Evolutionary conservation across 805 yeast genomes (phyloP).

Genomic region (Metschnikowia continentalis): DNA sequence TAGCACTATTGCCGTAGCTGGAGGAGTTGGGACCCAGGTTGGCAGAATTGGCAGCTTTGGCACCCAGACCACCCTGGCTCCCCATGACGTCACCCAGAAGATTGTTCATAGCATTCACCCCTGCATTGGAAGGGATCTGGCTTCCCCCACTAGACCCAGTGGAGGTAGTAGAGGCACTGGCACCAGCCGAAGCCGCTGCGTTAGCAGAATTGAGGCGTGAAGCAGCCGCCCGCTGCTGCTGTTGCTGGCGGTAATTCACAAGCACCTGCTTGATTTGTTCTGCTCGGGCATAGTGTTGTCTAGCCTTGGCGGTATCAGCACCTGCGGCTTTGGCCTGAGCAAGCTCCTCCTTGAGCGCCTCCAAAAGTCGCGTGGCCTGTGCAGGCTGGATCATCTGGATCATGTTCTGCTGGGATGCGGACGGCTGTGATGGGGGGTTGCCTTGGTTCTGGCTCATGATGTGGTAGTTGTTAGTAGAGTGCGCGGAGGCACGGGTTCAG

Average conservation of each 20-base stretch:
- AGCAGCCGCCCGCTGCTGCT: constrained; percentile 33
- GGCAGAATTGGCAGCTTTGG: neutral
- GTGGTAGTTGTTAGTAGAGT: neutral
- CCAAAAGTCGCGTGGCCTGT: constrained; percentile 56
- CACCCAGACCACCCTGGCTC: neutral
- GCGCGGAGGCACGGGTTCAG: constrained; percentile 7
- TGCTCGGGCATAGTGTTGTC: constrained; percentile 59
- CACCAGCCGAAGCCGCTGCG: neutral
- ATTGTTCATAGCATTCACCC: neutral
- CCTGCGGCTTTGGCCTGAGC: constrained; percentile 61
- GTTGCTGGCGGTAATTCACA: constrained; percentile 50
- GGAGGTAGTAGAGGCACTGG: neutral
- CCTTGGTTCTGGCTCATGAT: constrained; percentile 15
- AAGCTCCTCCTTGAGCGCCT: constrained; percentile 54
- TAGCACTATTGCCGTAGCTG: neutral
- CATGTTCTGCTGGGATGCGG: constrained; percentile 12
- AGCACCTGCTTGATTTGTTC: constrained; percentile 59
- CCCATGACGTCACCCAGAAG: neutral
- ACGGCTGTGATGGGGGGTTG: constrained; percentile 7
- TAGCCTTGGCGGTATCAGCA: constrained; percentile 43
- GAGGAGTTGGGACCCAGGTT: neutral
- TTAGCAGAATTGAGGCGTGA: constrained; percentile 6
- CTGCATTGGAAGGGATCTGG: neutral
- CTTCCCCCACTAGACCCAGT: too few species aligned
- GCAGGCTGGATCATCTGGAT: constrained; percentile 37